A percentile compares a stretch with the other conserved stretches of the same genome.
Conservation (phyloP, 768 basidiomycete species). For the Clitopilus hobsonii region DNA sequence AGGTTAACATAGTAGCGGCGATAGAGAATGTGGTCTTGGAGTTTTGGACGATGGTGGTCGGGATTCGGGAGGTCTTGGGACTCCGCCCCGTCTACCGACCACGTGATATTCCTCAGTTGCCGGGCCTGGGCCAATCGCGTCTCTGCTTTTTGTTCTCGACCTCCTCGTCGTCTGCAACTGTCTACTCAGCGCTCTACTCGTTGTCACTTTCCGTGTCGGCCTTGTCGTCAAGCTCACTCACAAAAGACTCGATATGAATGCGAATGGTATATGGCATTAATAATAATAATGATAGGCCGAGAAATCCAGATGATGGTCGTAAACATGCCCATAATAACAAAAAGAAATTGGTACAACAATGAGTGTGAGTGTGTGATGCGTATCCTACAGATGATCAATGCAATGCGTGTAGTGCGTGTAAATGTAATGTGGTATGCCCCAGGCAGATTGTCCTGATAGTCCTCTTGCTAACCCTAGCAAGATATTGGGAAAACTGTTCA, state of each 20-base stretch:
- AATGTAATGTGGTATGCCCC: neutral
- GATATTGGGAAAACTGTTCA: neutral
- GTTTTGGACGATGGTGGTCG: neutral
- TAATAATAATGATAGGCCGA: too few relatives aligned
- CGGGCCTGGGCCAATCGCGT: neutral
- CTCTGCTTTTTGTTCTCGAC: neutral
- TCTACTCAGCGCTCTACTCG: neutral
- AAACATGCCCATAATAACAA: neutral
- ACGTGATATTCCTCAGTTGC: neutral
- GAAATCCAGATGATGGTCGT: neutral
- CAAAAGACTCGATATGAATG: neutral
- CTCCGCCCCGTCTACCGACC: neutral
- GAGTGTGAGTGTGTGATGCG: neutral
- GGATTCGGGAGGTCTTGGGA: slow-evolving; percentile 1
- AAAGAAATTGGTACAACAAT: neutral
- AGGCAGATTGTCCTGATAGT: neutral
- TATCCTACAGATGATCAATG: neutral
- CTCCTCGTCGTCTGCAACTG: neutral
- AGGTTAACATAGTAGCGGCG: slow-evolving; percentile 31
- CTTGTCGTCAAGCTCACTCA: neutral
- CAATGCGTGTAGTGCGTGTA: neutral
- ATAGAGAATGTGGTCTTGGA: neutral
- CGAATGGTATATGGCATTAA: neutral
- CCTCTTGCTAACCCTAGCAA: neutral
- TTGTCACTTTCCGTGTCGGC: too few relatives aligned